Conservation (phyloP, 306 rosid species). For the Fagus crenata region DNA sequence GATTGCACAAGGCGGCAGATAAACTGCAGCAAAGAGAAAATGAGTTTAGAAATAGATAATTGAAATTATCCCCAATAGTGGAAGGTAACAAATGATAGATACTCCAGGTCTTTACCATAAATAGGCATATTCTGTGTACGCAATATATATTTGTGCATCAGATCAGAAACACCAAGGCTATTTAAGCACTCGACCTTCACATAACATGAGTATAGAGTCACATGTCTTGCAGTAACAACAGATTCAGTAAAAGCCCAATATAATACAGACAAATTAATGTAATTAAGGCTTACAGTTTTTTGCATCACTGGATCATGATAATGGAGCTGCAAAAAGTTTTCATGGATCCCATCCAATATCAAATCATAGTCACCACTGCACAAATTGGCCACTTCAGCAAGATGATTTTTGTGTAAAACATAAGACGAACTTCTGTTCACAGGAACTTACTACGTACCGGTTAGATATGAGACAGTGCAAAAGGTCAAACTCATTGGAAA, state of each 20-base stretch:
- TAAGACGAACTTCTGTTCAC: slow-evolving; percentile 10
- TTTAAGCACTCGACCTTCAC: slow-evolving; percentile 80
- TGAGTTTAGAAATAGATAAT: slow-evolving; percentile 17
- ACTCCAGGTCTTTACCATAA: slow-evolving; percentile 51
- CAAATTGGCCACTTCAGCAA: slow-evolving; percentile 26
- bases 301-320: slow-evolving; percentile 95
- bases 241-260: slow-evolving; percentile 18
- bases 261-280: slow-evolving; percentile 15
- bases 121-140: slow-evolving; percentile 71
- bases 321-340: slow-evolving; percentile 79
- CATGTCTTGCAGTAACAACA: slow-evolving; percentile 26
- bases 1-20: slow-evolving; percentile 65
- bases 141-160: slow-evolving; percentile 62
- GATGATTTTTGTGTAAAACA: slow-evolving; percentile 2
- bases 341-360: slow-evolving; percentile 92
- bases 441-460: slow-evolving; percentile 57
- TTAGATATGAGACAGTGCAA: slow-evolving; percentile 69
- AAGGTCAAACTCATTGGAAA: slow-evolving; percentile 57
- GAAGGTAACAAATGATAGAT: slow-evolving; percentile 8
- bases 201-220: slow-evolving; percentile 29
- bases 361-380: slow-evolving; percentile 87
- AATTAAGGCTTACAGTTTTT: slow-evolving; percentile 69
- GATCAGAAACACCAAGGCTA: slow-evolving; percentile 75
- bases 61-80: slow-evolving; percentile 24
- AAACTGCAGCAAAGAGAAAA: slow-evolving; percentile 48